Evolutionary conservation across 2,329 filamentous ascomycete genomes (phyloP), one percentile per base, ranked within the genome.

Genomic region (Aspergillus spinulosporus): DNA sequence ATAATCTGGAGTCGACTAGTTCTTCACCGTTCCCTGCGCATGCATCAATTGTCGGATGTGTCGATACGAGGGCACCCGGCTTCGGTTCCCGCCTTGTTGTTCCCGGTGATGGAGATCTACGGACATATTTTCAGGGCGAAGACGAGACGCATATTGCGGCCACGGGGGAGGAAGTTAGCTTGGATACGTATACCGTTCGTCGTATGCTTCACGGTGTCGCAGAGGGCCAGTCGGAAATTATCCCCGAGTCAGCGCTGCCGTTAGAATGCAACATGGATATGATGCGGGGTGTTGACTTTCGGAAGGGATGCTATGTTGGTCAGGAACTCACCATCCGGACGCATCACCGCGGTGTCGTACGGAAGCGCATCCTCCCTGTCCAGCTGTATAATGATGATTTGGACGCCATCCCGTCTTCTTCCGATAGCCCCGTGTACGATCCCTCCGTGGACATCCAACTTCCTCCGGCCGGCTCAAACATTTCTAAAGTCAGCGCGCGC

Each of bases 261-360:
- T 87, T 92, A 73, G 93, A 97, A 74, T 88, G 82, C 69, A 97
- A 97, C 72, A 82, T 97, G 71, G 94, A 99, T 74, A 77, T 90
- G 58, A 90, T 90, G 82, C 83, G 84, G 47, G 94, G 86, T 28
- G 88, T 99, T 63, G 90, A 97, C 74, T 99, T 94, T 77, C 86
- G 86, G 69, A 99, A 99, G 77, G 94, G 94, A 5, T 99, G 94
- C 76, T 99, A 99, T 73, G 85, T 97, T 5, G 94, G 94, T 0
- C 94, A 99, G 75, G 94, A 99, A 74, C 82, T 99, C 61, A 97
- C 94, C 1, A 96, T 97, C 62, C 88, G 94, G 42, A 99, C 94
- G 1, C 88, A 92, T 71, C 94, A 99, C 74, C 92, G 89, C 9
- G 94, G 94, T 21, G 90, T 99, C 12, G 90, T 99, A 40, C 83